phyloP scores from a whole-genome alignment of 176 grass and related monocot species.

The Carex cristatella region DNA sequence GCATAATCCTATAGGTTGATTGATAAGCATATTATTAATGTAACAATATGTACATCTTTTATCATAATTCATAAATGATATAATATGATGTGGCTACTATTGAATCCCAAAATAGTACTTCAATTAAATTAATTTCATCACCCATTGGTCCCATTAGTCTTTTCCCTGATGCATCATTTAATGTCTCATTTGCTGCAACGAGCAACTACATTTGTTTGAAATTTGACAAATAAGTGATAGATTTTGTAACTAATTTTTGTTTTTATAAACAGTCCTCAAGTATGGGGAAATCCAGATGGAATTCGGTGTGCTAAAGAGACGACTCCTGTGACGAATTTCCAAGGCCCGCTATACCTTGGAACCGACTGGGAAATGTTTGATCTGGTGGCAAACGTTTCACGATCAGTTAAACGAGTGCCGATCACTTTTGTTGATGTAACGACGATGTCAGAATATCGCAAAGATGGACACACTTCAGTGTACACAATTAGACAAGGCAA shows the following conservation, averaged over 20 bases:
- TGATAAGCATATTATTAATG: not conserved
- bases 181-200: not conserved
- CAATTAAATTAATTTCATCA: not conserved
- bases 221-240: not conserved
- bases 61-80: not conserved
- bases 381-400: slow-evolving; percentile 29
- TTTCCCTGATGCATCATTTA: not conserved
- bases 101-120: not conserved
- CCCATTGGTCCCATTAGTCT: not conserved
- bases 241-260: not conserved
- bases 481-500: slow-evolving; percentile 74
- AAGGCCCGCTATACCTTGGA: slow-evolving; percentile 47
- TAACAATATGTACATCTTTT: not conserved
- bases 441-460: slow-evolving; percentile 79
- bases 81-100: not conserved
- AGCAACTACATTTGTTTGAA: not conserved
- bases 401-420: slow-evolving; percentile 33
- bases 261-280: slow-evolving; percentile 40
- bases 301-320: slow-evolving; percentile 83
- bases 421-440: slow-evolving; percentile 72
- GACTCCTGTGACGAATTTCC: slow-evolving; percentile 44
- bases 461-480: slow-evolving; percentile 85
- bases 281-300: slow-evolving; percentile 59
- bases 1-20: not conserved
- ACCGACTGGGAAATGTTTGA: slow-evolving; percentile 83